Evolutionary conservation across 2,329 filamentous ascomycete genomes (phyloP), one percentile per base, ranked within the genome.

Genomic region (Aspergillus awamori): DNA sequence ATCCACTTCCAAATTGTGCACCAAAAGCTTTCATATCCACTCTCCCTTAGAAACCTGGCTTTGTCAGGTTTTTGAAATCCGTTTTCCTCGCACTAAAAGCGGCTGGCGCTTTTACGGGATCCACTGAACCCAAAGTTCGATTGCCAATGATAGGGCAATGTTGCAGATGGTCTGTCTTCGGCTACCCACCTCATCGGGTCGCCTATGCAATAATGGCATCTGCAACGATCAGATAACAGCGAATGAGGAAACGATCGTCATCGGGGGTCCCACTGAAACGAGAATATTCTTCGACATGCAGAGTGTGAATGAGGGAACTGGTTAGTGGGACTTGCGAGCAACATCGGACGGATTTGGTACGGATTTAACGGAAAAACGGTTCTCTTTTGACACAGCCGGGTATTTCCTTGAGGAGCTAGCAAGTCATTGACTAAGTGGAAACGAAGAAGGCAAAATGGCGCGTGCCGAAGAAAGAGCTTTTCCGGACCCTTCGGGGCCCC

Each of bases 1-100:
- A 45, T 45, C 41, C 41, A 45, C 41, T 8, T 22, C 8, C 17
- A 4, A 13, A 11, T 20, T 11, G 7, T 5, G 24, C 33, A 36
- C 33, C 33, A 48, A 48, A 22, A 7, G 8, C 28, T 15, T 4
- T 22, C 10, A 10, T 33, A 33, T 56, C 39, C 39, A 45, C 53
- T 5, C n/a, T 24, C 26, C 15, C 41, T 10, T 28, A n/a, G 17
- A 17, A 13, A 24, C 26, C 24, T n/a, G 41, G 24, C 15, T 56
- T 56, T 47, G 53, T 56, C 53, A 56, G n/a, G 26, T 20, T 38
- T 56, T 56, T 56, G 39, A 13, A 56, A 47, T 22, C 53, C 41
- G 22, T 8, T 15, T 10, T 26, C 36, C 6, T 7, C 22, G 13
- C 33, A 10, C 26, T 53, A 36, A 22, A 53, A 24, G 22, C 51